Conservation (phyloP, 2,329 filamentous ascomycete genomes). For the Botrytis deweyae region DNA sequence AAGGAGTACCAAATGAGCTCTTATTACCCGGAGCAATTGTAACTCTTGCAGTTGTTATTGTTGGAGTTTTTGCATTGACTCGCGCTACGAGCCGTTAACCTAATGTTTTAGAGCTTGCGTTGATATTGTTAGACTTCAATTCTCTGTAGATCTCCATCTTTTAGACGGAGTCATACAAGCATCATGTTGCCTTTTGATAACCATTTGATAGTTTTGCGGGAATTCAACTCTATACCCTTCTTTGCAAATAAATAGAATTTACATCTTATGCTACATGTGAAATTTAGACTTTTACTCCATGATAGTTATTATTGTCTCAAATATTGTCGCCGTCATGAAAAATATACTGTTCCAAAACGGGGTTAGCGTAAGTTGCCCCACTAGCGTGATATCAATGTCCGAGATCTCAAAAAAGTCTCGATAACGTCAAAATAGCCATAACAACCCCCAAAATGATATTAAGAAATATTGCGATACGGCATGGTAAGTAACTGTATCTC, state of each 20-base stretch:
- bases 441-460: slow-evolving; percentile 51
- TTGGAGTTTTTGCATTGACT: slow-evolving; percentile 87
- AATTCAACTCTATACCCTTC: slow-evolving; percentile 22
- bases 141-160: slow-evolving; percentile 17
- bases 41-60: slow-evolving; percentile 89
- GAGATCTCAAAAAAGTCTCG: slow-evolving; percentile 35
- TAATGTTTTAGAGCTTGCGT: slow-evolving; percentile 21
- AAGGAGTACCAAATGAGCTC: slow-evolving; percentile 90
- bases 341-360: slow-evolving; percentile 13
- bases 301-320: neutral
- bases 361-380: slow-evolving; percentile 23
- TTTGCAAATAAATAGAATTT: slow-evolving; percentile 6
- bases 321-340: neutral
- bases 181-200: slow-evolving; percentile 20
- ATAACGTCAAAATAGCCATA: slow-evolving; percentile 16
- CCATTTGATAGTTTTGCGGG: slow-evolving; percentile 21
- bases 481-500: slow-evolving; percentile 45
- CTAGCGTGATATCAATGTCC: slow-evolving; percentile 26
- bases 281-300: neutral
- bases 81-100: slow-evolving; percentile 55
- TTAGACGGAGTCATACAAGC: slow-evolving; percentile 15
- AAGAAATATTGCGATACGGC: slow-evolving; percentile 54
- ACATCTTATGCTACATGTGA: neutral
- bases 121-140: slow-evolving; percentile 26
- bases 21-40: slow-evolving; percentile 92